Evolutionary conservation across 345 rosid species (phyloP).

Genomic region (Gossypium rotundifolium): DNA sequence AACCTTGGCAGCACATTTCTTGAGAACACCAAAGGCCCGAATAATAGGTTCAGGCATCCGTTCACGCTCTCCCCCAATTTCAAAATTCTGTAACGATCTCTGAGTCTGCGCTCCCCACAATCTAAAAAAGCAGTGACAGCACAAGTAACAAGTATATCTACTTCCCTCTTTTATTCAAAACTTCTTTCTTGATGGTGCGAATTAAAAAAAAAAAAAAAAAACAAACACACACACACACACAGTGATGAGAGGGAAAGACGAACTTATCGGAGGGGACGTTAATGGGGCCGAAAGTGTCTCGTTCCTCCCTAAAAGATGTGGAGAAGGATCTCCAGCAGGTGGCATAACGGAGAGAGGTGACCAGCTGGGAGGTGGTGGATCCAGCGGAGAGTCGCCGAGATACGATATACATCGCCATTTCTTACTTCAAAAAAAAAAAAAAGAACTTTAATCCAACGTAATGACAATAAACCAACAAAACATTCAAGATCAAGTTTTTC

Average conservation of each 20-base stretch:
- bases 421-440: background rate
- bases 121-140: slow-evolving; percentile 21
- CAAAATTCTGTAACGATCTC: slow-evolving; percentile 88
- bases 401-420: slow-evolving; percentile 49
- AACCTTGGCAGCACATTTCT: slow-evolving; percentile 97
- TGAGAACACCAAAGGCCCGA: slow-evolving; percentile 90
- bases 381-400: slow-evolving; percentile 57
- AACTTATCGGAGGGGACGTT: slow-evolving; percentile 82
- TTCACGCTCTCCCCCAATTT: slow-evolving; percentile 91
- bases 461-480: slow-evolving; percentile 8
- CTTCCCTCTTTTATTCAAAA: background rate
- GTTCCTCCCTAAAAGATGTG: slow-evolving; percentile 74
- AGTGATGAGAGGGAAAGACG: slow-evolving; percentile 1
- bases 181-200: background rate
- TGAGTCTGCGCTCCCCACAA: slow-evolving; percentile 99
- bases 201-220: slow-evolving; percentile 1
- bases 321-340: slow-evolving; percentile 46
- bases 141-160: background rate
- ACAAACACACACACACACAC: too few relatives aligned
- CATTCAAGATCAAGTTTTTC: background rate
- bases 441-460: background rate
- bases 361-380: slow-evolving; percentile 27
- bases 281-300: slow-evolving; percentile 91
- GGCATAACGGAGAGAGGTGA: slow-evolving; percentile 42
- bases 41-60: slow-evolving; percentile 92